These are phyloP conservation scores for Nannochloris sp. DNA, from an alignment of 139 green algal genomes.

Conservation along the genomic window DNA sequence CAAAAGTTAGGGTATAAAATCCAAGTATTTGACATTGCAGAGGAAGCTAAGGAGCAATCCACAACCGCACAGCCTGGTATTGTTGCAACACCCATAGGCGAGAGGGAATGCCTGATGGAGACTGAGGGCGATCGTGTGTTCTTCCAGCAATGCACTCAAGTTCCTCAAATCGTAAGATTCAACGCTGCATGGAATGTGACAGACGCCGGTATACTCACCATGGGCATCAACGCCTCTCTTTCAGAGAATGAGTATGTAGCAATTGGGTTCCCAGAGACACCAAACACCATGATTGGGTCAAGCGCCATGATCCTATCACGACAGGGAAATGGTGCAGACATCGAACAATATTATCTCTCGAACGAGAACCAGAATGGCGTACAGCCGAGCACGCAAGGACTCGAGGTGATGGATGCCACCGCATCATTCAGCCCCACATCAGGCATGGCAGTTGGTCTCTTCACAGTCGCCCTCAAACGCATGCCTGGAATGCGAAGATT, in stretches of 20 bases:
- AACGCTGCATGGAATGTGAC: background rate
- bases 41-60: background rate
- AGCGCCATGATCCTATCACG: constrained; percentile 22
- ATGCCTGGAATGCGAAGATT: no score
- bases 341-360: constrained; percentile 22
- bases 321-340: constrained; percentile 6
- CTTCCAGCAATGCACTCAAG: background rate
- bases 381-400: background rate
- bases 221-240: background rate
- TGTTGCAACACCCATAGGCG: no score
- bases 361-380: constrained; percentile 3
- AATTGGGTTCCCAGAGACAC: constrained; percentile 26
- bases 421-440: background rate
- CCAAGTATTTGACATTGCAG: background rate
- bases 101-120: background rate
- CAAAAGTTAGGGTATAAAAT: constrained; percentile 16
- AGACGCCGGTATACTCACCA: background rate
- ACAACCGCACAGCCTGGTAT: no score
- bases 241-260: constrained; percentile 20
- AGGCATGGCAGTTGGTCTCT: constrained; percentile 1
- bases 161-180: background rate
- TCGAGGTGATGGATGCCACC: constrained; percentile 9
- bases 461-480: background rate
- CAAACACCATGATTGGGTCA: constrained; percentile 22
- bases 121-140: background rate